Evolutionary conservation across 208 protist species (phyloP).

Genomic region (Trichomonas vaginalis): DNA sequence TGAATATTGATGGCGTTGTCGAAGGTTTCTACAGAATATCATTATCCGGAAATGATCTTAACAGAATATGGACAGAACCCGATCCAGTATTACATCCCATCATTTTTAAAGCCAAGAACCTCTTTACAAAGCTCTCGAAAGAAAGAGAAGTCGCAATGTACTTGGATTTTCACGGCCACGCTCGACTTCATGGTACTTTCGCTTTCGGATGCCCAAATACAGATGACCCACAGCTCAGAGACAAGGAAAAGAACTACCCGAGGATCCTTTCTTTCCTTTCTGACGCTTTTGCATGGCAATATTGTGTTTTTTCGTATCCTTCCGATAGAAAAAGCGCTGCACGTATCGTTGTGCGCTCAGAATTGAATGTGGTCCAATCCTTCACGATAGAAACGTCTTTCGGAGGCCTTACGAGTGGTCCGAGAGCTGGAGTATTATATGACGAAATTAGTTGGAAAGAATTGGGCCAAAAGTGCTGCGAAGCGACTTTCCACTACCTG

Average conservation of each 20-base stretch:
- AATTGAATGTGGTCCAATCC: background rate
- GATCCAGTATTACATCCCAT: constrained; percentile 23
- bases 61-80: constrained; percentile 64
- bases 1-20: constrained; percentile 92
- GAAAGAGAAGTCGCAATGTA: background rate
- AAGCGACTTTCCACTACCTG: background rate
- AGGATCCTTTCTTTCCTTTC: background rate
- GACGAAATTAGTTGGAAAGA: background rate
- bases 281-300: background rate
- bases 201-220: background rate
- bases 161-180: background rate
- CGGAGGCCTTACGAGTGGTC: background rate
- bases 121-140: background rate
- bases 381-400: constrained; percentile 1
- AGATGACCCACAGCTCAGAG: background rate
- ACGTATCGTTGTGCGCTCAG: background rate
- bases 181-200: background rate
- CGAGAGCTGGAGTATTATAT: background rate
- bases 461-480: background rate
- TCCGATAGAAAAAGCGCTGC: background rate
- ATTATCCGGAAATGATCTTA: constrained; percentile 73
- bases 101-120: constrained; percentile 14
- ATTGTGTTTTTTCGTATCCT: background rate
- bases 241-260: background rate
- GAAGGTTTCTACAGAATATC: constrained; percentile 85